Base-by-base conservation (phyloP, 305 asterid species). In the Rubia peregrina region DNA sequence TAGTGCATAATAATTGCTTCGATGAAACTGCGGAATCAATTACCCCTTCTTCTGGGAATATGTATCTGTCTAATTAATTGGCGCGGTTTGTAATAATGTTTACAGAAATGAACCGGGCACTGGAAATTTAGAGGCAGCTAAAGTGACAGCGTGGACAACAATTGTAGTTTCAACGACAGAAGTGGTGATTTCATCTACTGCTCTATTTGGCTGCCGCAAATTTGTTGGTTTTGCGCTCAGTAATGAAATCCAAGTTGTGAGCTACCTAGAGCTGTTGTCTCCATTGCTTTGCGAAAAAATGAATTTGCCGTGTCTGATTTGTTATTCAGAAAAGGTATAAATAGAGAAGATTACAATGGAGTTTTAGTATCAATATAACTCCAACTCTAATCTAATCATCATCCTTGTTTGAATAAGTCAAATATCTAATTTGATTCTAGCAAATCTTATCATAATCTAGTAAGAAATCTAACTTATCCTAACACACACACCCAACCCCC, bases 1-100 rank as follows among this genome's bases (percentile, higher is more conserved):
- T 93, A 63, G 89, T 83, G 61, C 96, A 93, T 78, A 83, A 82
- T 84, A n/a, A n/a, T n/a, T 88, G 97, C 91, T 91, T 81, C 86
- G 84, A 82, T 63, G 96, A 83, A 74, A 93, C 97, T 0, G 76
- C 86, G 72, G 95, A 89, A 76, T 88, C 97, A 1, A 88, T 91
- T 71, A 71, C 79, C 76, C 73, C 90, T 75, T 80, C 85, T 75
- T 81, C 88, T 43, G 96, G 91, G 72, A n/a, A n/a, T n/a, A 76
- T 85, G 81, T 80, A 81, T 74, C 89, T 80, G 72, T 69, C 90
- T 61, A 72, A 65, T 30, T 41, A 8, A 13, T 8, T 5, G 0
- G 6, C 8, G 6, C 24, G 24, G 2, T 6, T 7, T n/a, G 0
- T 26, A n/a, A 11, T 26, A 17, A 16, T 33, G 22, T 26, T 7